phyloP scores from a whole-genome alignment of 768 basidiomycete genomes.

The Chlorophyllum brunneum region DNA sequence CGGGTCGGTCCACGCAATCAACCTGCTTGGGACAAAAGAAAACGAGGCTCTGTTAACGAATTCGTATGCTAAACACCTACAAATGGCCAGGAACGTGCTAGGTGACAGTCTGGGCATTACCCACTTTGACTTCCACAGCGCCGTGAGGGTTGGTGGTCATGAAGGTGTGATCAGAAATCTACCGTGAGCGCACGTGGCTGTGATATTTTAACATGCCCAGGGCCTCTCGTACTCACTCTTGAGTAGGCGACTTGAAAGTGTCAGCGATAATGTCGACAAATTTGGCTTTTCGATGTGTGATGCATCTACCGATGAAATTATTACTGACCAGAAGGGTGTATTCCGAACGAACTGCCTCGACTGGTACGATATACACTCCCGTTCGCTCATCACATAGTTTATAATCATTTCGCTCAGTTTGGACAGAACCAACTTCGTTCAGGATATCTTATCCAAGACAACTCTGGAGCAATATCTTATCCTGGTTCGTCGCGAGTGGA shows the following conservation, averaged over 20 bases:
- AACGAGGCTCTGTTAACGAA: constrained; percentile 82
- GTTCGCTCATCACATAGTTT: constrained; percentile 2
- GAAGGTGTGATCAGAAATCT: constrained; percentile 80
- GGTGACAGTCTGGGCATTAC: constrained; percentile 75
- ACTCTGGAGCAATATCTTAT: constrained; percentile 80
- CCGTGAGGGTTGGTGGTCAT: constrained; percentile 77
- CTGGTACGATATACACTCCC: constrained; percentile 50
- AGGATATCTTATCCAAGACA: constrained; percentile 87
- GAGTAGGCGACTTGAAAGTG: constrained; percentile 52
- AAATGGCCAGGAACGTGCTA: constrained; percentile 55
- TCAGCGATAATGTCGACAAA: constrained; percentile 63
- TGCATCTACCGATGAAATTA: constrained; percentile 55
- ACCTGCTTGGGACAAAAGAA: constrained; percentile 88
- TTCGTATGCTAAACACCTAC: constrained; percentile 81
- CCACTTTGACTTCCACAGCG: constrained; percentile 91
- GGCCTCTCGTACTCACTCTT: constrained; percentile 10
- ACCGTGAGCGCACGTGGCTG: constrained; percentile 35
- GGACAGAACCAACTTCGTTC: constrained; percentile 96
- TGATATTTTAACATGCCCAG: background rate
- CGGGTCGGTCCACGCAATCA: constrained; percentile 80
- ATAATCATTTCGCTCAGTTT: constrained; percentile 46
- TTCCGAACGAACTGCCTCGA: constrained; percentile 96
- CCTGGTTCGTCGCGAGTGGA: constrained; percentile 76
- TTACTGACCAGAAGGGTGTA: constrained; percentile 88
- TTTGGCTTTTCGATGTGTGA: constrained; percentile 88